A percentile compares a stretch with the other conserved stretches of the same genome.
phyloP scores from a whole-genome alignment of 805 yeast genomes.

The Kregervanrija delftensis region DNA sequence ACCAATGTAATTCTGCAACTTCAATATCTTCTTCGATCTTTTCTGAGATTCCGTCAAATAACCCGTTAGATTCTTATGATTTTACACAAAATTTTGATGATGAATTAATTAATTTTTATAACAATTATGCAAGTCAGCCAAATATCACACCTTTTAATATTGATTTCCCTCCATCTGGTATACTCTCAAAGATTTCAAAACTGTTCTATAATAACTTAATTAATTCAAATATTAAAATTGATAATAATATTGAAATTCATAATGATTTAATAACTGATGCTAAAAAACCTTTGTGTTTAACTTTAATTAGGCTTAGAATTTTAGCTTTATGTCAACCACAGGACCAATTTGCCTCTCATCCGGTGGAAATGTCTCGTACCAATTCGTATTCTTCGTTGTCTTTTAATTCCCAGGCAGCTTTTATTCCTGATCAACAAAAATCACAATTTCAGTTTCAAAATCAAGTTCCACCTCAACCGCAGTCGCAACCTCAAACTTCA shows the following conservation, averaged over 20 bases:
- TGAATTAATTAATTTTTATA: constrained; percentile 40
- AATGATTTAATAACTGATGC: constrained; percentile 23
- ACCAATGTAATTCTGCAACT: constrained; percentile 18
- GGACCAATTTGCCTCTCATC: no score
- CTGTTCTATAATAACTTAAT: constrained; percentile 34
- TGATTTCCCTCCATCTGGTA: constrained; percentile 60
- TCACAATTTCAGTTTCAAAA: constrained; percentile 1
- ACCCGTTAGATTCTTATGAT: constrained; percentile 18
- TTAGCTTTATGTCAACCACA: constrained; percentile 23
- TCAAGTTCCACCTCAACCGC: background rate
- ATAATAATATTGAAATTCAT: constrained; percentile 16
- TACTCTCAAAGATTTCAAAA: constrained; percentile 53
- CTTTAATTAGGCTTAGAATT: constrained; percentile 27
- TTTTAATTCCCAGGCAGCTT: background rate
- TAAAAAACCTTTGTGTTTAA: constrained; percentile 21
- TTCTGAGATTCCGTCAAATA: constrained; percentile 7
- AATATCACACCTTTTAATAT: constrained; percentile 63
- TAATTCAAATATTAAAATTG: constrained; percentile 18
- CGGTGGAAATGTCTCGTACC: constrained; percentile 5
- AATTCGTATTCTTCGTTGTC: constrained; percentile 6
- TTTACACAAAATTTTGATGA: constrained; percentile 37
- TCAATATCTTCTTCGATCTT: constrained; percentile 18
- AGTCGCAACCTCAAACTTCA: constrained; percentile 2
- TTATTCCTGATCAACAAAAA: background rate
- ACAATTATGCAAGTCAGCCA: constrained; percentile 46